These are phyloP conservation scores for Pythium brachiatum DNA, from an alignment of 352 stramenopile genomes.

Conservation along the genomic window DNA sequence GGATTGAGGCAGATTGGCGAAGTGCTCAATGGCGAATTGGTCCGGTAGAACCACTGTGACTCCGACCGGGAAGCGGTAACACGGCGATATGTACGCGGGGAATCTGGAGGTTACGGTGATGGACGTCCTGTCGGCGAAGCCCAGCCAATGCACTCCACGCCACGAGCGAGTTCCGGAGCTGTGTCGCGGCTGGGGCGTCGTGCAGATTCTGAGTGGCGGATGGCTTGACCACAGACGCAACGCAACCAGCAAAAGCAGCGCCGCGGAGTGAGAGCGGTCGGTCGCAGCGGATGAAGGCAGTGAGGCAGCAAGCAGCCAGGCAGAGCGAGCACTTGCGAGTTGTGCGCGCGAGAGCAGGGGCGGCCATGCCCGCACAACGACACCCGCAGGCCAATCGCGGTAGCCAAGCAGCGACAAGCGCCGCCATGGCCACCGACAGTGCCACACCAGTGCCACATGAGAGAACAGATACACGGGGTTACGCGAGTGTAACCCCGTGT, in stretches of 20 bases:
- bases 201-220: slow-evolving; percentile 1
- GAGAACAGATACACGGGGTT: slow-evolving; percentile 20
- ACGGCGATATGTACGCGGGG: not conserved
- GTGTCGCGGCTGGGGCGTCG: not conserved
- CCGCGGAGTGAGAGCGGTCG: not conserved
- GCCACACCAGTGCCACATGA: slow-evolving; percentile 24
- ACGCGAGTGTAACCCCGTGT: not conserved
- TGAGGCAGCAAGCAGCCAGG: slow-evolving; percentile 12
- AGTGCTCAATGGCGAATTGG: not conserved
- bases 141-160: not conserved
- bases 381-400: not conserved
- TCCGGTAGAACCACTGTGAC: not conserved
- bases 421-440: slow-evolving; percentile 11
- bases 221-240: not conserved
- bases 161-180: slow-evolving; percentile 1
- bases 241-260: not conserved
- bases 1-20: not conserved
- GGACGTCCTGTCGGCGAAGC: not conserved
- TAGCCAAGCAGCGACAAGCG: slow-evolving; percentile 23
- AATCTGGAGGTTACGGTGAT: not conserved
- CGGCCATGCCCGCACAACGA: slow-evolving; percentile 14
- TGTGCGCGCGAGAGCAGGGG: slow-evolving; percentile 27
- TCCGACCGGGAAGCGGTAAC: not conserved
- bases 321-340: slow-evolving; percentile 21
- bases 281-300: slow-evolving; percentile 4